Percentiles rank a stretch among this genome's conserved stretches.
These are phyloP conservation scores for Ogataea nitratoaversa DNA, from an alignment of 805 yeast genomes.

Conservation along the genomic window DNA sequence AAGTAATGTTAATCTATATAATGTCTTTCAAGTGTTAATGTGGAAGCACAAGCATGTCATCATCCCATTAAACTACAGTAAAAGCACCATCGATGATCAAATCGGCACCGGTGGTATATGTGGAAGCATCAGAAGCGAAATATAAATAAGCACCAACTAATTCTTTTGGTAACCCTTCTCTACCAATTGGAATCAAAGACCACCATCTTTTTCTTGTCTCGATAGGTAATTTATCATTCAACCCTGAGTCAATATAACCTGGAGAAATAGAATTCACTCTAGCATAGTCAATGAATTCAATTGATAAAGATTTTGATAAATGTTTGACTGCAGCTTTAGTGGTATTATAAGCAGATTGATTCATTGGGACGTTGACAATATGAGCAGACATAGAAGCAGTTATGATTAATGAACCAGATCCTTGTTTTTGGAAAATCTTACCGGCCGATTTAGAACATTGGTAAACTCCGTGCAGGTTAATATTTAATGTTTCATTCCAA, in stretches of 20 bases:
- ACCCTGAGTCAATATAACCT: slow-evolving; percentile 33
- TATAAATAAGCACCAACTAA: slow-evolving; percentile 49
- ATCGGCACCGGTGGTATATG: slow-evolving; percentile 48
- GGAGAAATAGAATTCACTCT: slow-evolving; percentile 35
- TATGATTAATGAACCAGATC: slow-evolving; percentile 45
- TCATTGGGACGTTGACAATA: slow-evolving; percentile 49
- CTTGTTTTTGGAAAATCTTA: slow-evolving; percentile 40
- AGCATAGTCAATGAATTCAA: slow-evolving; percentile 48
- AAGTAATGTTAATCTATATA: too few species aligned
- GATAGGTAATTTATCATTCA: slow-evolving; percentile 28
- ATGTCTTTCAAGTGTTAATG: too few species aligned
- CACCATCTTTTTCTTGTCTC: slow-evolving; percentile 28
- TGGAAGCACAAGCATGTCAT: neutral
- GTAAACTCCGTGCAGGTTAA: slow-evolving; percentile 46
- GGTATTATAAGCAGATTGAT: slow-evolving; percentile 46
- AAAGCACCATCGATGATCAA: slow-evolving; percentile 50
- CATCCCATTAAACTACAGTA: slow-evolving; percentile 28
- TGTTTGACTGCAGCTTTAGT: slow-evolving; percentile 48
- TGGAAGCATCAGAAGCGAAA: slow-evolving; percentile 51
- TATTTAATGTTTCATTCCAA: slow-evolving; percentile 46
- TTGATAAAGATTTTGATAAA: slow-evolving; percentile 42
- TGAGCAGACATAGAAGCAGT: slow-evolving; percentile 56
- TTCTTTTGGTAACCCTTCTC: slow-evolving; percentile 47
- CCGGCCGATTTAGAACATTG: slow-evolving; percentile 49
- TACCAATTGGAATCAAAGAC: slow-evolving; percentile 40